Conservation (phyloP, 2,329 filamentous ascomycete species). For the Orbilia oligospora region DNA sequence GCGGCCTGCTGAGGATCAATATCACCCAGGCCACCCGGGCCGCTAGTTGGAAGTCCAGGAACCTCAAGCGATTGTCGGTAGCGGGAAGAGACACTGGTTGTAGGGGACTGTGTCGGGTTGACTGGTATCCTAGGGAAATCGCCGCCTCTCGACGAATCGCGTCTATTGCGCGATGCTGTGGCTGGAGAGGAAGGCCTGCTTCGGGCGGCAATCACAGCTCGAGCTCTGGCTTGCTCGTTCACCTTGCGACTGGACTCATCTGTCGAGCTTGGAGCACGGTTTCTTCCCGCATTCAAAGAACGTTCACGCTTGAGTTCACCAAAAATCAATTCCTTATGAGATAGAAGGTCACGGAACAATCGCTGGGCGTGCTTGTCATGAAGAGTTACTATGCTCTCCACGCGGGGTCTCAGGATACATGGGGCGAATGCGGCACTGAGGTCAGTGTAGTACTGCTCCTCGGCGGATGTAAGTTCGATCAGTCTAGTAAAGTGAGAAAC, state of each 20-base stretch:
- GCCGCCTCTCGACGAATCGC: conserved; percentile 61
- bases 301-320: conserved; percentile 94
- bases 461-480: conserved; percentile 95
- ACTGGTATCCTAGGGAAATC: conserved; percentile 67
- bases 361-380: conserved; percentile 94
- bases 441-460: conserved; percentile 83
- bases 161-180: conserved; percentile 69
- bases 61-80: conserved; percentile 55
- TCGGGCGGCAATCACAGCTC: conserved; percentile 81
- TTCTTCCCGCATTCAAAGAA: conserved; percentile 75
- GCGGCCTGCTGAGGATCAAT: conserved; percentile 63
- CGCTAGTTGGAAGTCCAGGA: conserved; percentile 9
- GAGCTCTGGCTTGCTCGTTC: conserved; percentile 92
- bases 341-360: conserved; percentile 89
- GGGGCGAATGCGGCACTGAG: conserved; percentile 83
- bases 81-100: conserved; percentile 26
- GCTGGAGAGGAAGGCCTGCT: conserved; percentile 82
- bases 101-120: conserved; percentile 54
- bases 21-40: conserved; percentile 41
- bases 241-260: conserved; percentile 96
- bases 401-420: conserved; percentile 87
- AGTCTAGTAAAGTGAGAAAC: conserved; percentile 98
- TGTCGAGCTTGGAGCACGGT: conserved; percentile 85
- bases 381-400: conserved; percentile 91
- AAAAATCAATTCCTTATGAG: conserved; percentile 95